Base-by-base conservation (phyloP, 495 filamentous ascomycete species). In the Aspergillus baeticus region DNA sequence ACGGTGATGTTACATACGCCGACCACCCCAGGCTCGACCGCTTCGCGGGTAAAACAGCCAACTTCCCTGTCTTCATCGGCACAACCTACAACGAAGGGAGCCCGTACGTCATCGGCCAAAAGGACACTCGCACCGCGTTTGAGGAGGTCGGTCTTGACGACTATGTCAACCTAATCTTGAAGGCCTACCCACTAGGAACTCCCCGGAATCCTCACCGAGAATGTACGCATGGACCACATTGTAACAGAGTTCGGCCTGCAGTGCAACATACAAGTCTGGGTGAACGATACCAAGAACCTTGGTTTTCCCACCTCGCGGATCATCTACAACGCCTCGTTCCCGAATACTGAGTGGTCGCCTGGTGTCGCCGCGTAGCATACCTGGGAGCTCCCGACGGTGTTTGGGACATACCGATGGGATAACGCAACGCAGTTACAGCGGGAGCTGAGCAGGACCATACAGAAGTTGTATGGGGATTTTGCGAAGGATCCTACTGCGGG, bases 291-390 rank as follows among this genome's bases (percentile, higher is more conserved):
- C 10, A 59, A 55, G 29, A 46, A 2, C 38, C 3, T 50, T 5
- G 65, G 59, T 17, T 47, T 65, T 18, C 63, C 62, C 0, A 52
- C 61, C 3, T 73, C 61, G 62, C 54, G 65, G 20, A 71, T 70
- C 58, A 63, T 55, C 36, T 73, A 64, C 58, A 73, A 73, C 50
- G 63, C 65, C 11, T 62, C 61, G 21, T 73, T 73, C 43, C 65
- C 69, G 1, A 73, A 72, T 55, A 58, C 26, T 6, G 51, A 67
- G 51, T 44, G 55, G 6, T 48, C 26, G 13, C 20, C 41, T 1
- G 61, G 49, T 1, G 54, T 31, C 33, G 63, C 66, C 2, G 70
- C 63, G 7, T 72, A 63, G 39, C 70, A 73, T 42, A 41, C 51
- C 5, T 44, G 57, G 2, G 71, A 74, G 47, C 60, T 74, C n/a